These are phyloP conservation scores for Tetracladium marchalianum DNA, from an alignment of 495 filamentous ascomycete species.

Conservation along the genomic window DNA sequence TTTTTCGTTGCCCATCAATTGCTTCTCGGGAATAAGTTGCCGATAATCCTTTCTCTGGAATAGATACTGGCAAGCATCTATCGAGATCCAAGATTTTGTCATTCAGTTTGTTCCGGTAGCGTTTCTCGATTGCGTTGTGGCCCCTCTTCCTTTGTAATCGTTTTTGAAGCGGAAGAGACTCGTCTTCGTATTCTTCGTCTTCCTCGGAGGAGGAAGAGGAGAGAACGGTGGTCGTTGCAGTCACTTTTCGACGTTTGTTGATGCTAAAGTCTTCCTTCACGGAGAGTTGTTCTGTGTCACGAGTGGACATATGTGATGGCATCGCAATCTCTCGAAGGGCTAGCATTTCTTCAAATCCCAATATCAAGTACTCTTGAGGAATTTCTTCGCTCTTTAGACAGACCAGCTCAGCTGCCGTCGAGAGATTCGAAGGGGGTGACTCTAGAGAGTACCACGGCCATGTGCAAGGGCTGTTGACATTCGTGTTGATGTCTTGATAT, in stretches of 20 bases:
- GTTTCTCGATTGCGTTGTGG: conserved; percentile 44
- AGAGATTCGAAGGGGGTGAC: too few species aligned
- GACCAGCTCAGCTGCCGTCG: too few species aligned
- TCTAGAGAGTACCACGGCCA: too few species aligned
- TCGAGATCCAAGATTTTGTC: conserved; percentile 39
- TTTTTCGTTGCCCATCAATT: conserved; percentile 4
- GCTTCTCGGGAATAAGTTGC: background rate
- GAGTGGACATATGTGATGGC: conserved; percentile 3
- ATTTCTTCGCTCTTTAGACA: too few species aligned
- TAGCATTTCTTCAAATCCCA: too few species aligned
- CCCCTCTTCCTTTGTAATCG: conserved; percentile 43
- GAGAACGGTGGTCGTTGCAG: too few species aligned
- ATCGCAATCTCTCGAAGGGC: conserved; percentile 11
- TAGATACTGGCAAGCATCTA: conserved; percentile 25
- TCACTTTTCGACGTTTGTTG: too few species aligned
- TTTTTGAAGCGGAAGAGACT: too few species aligned
- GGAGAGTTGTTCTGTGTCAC: conserved; percentile 1
- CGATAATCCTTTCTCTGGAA: background rate
- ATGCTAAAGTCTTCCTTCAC: background rate
- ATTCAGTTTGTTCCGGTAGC: conserved; percentile 45
- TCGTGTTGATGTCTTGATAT: too few species aligned
- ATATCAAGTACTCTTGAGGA: too few species aligned
- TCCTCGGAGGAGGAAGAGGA: background rate
- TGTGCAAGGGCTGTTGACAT: too few species aligned
- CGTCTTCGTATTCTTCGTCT: conserved; percentile 7